phyloP scores from a whole-genome alignment of 352 stramenopile species.

The Aphanomyces cochlioides region DNA sequence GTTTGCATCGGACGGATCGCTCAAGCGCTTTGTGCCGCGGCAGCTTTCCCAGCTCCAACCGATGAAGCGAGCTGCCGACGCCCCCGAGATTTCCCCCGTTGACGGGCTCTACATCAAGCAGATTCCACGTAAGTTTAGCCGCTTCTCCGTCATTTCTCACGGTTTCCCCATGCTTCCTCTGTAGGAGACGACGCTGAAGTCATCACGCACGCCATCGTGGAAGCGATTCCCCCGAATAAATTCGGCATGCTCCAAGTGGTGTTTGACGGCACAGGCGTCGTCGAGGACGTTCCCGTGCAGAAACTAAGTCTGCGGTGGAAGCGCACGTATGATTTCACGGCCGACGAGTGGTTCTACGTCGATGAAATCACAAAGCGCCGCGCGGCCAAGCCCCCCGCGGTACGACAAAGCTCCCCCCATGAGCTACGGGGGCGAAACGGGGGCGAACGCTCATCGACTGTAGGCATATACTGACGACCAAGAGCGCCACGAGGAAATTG shows the following conservation, averaged over 20 bases:
- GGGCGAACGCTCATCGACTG: not conserved
- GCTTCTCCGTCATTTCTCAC: not conserved
- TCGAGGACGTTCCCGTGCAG: conserved; percentile 47
- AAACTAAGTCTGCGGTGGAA: conserved; percentile 66
- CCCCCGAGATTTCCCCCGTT: conserved; percentile 18
- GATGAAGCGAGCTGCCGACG: conserved; percentile 36
- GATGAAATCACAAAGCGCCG: conserved; percentile 33
- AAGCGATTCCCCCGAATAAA: conserved; percentile 46
- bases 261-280: conserved; percentile 50
- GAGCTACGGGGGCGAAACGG: not conserved
- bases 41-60: conserved; percentile 66
- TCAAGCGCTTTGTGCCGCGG: conserved; percentile 73
- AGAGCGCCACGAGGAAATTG: conserved; percentile 42
- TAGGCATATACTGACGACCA: conserved; percentile 31
- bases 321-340: conserved; percentile 38
- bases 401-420: conserved; percentile 1
- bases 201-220: conserved; percentile 55
- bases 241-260: conserved; percentile 60
- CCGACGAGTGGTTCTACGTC: conserved; percentile 39
- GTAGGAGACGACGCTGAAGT: conserved; percentile 39
- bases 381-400: not conserved
- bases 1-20: conserved; percentile 63
- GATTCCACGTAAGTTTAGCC: conserved; percentile 11
- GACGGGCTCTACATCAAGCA: conserved; percentile 30
- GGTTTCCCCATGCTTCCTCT: not conserved